Percentiles rank a stretch among this genome's conserved stretches.
phyloP scores from a whole-genome alignment of 352 stramenopile species.

The Phytophthora constricta region DNA sequence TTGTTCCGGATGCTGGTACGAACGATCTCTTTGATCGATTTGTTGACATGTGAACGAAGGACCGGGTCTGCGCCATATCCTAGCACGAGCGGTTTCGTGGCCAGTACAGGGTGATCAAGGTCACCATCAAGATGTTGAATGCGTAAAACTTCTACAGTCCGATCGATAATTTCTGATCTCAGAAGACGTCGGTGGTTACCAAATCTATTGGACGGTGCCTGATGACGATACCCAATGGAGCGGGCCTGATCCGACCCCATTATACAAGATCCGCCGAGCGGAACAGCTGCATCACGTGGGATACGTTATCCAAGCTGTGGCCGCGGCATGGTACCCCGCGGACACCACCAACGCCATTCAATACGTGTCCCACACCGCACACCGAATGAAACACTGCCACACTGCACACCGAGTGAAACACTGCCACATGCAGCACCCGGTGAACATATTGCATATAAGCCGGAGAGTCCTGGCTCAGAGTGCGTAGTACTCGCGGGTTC shows the following conservation, averaged over 20 bases:
- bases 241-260: neutral
- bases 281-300: neutral
- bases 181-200: neutral
- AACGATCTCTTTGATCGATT: constrained; percentile 2
- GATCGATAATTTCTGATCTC: constrained; percentile 22
- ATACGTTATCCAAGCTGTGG: neutral
- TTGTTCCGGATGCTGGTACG: neutral
- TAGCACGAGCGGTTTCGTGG: constrained; percentile 4
- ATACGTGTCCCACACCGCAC: too few species aligned
- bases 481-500: too few species aligned
- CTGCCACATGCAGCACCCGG: neutral
- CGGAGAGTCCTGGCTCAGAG: too few species aligned
- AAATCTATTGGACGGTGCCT: constrained; percentile 2
- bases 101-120: constrained; percentile 14
- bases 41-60: neutral
- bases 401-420: too few species aligned
- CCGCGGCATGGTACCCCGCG: neutral
- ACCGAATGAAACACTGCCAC: too few species aligned
- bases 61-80: constrained; percentile 13
- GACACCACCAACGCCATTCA: neutral
- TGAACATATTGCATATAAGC: too few species aligned
- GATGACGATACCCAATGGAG: neutral
- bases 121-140: constrained; percentile 24
- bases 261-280: constrained; percentile 9
- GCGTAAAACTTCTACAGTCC: constrained; percentile 5